Percentiles rank a stretch among this genome's conserved stretches.
These are phyloP conservation scores for Canavalia gladiata DNA, from an alignment of 306 rosid genomes.

Conservation along the genomic window DNA sequence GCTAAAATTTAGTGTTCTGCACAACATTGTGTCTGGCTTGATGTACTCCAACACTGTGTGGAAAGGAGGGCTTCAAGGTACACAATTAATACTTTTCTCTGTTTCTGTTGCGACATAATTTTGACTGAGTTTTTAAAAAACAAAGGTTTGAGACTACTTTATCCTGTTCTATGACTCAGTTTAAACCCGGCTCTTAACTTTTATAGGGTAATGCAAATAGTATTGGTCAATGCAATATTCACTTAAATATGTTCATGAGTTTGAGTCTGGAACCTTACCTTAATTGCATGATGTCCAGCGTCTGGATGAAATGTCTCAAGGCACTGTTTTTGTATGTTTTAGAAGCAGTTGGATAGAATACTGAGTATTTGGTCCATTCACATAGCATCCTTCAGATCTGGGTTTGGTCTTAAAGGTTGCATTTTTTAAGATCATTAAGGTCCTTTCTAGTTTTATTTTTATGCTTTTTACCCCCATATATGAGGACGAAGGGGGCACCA, in stretches of 20 bases:
- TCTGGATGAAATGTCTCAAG: neutral
- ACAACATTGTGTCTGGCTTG: slow-evolving; percentile 96
- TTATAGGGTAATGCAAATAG: slow-evolving; percentile 6
- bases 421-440: neutral
- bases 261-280: slow-evolving; percentile 5
- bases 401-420: slow-evolving; percentile 7
- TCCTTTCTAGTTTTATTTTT: slow-evolving; percentile 12
- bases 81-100: neutral
- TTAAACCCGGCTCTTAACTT: neutral
- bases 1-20: slow-evolving; percentile 79
- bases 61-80: slow-evolving; percentile 93
- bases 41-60: slow-evolving; percentile 86
- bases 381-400: neutral
- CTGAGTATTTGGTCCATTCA: neutral
- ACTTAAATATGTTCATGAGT: neutral
- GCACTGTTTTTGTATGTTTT: neutral
- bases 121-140: neutral
- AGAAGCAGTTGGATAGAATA: neutral
- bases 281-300: slow-evolving; percentile 17
- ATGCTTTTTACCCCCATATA: slow-evolving; percentile 2
- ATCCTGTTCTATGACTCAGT: slow-evolving; percentile 12
- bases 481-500: neutral
- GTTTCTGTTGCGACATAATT: slow-evolving; percentile 10
- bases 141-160: neutral
- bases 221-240: neutral